These are phyloP conservation scores for Colletotrichum ledebouriae DNA, from an alignment of 2,329 filamentous ascomycete species.

Conservation along the genomic window DNA sequence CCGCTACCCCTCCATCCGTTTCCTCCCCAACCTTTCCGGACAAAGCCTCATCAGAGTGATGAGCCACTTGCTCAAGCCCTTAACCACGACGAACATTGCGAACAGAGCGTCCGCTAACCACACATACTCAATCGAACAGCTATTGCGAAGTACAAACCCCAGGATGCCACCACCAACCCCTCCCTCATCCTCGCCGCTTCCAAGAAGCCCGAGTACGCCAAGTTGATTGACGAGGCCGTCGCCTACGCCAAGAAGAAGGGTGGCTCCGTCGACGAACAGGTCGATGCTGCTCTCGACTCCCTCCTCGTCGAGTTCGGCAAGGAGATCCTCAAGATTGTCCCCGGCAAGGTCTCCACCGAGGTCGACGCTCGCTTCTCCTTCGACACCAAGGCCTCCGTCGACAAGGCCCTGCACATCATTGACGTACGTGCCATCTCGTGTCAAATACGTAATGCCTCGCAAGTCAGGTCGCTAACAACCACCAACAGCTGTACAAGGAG, in stretches of 20 bases:
- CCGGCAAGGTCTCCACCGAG: conserved; percentile 98
- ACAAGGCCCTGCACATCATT: conserved; percentile 98
- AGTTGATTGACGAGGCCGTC: conserved; percentile 88
- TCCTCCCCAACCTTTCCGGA: conserved; percentile 1
- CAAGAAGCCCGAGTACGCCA: conserved; percentile 97
- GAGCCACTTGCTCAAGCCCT: conserved; percentile 18
- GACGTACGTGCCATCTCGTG: conserved; percentile 70
- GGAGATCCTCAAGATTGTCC: conserved; percentile 96
- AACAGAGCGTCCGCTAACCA: neutral
- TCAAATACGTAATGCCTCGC: too few relatives aligned
- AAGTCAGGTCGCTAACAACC: conserved; percentile 21
- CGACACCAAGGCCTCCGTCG: conserved; percentile 89
- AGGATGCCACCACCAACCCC: conserved; percentile 99
- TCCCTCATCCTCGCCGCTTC: conserved; percentile 98
- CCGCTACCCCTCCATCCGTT: conserved; percentile 29
- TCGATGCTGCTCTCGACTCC: conserved; percentile 90
- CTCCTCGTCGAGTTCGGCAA: conserved; percentile 98
- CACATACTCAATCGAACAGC: conserved; percentile 64
- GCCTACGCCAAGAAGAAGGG: conserved; percentile 85
- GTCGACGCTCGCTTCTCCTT: conserved; percentile 97
- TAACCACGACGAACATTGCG: neutral
- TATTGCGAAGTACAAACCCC: conserved; percentile 99
- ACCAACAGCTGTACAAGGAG: conserved; percentile 87
- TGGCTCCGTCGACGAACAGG: conserved; percentile 80
- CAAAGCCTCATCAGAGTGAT: conserved; percentile 11